A percentile compares a stretch with the other conserved stretches of the same genome.
These are phyloP conservation scores for Adansonia rubrostipa DNA, from an alignment of 441 rosid genomes.

Conservation along the genomic window DNA sequence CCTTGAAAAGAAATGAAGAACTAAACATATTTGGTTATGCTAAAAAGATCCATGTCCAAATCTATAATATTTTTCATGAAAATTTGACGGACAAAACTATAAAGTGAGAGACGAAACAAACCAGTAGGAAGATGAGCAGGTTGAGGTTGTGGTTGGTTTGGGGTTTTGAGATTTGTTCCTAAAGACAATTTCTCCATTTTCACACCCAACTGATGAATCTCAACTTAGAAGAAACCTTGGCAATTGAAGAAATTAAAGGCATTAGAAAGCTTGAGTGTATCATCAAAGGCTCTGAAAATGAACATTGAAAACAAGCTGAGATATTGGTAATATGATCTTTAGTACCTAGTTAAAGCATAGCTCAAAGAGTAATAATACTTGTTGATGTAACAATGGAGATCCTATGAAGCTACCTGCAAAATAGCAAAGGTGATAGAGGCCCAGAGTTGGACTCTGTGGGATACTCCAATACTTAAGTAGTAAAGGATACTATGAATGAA, in stretches of 20 bases:
- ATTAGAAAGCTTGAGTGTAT: background rate
- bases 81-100: background rate
- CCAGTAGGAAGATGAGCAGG: slow-evolving; percentile 27
- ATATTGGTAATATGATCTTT: background rate
- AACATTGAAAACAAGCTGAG: background rate
- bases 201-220: background rate
- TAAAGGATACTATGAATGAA: no score
- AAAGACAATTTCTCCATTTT: slow-evolving; percentile 32
- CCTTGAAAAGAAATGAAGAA: background rate
- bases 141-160: slow-evolving; percentile 9
- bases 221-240: background rate
- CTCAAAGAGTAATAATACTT: no score
- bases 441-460: no score
- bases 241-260: background rate
- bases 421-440: no score
- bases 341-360: background rate
- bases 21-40: background rate
- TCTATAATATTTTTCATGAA: background rate
- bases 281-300: background rate
- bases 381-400: no score
- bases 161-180: slow-evolving; percentile 17
- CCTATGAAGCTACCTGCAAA: no score
- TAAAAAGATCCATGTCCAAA: background rate
- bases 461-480: no score
- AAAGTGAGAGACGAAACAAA: slow-evolving; percentile 17